Base-by-base conservation (phyloP, 2,329 filamentous ascomycete genomes). In the Gaeumannomyces sp. region DNA sequence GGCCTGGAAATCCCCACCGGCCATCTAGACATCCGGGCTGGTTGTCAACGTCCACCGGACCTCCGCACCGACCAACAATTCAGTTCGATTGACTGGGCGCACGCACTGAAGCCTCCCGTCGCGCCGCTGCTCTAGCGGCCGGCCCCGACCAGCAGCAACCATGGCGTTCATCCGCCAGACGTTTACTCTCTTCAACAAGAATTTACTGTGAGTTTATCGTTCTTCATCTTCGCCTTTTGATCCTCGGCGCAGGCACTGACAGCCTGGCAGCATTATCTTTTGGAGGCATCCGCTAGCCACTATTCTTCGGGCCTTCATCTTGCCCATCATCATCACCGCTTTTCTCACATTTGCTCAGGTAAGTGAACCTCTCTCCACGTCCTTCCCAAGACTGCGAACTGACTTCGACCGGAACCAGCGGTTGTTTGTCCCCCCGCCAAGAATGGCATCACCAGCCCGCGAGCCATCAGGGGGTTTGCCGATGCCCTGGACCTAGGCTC, bases 351-450 rank as follows among this genome's bases (percentile, higher is more conserved):
- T 90, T 74, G 89, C 92, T 45, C 38, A 45, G 7, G 38, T 45
- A 45, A 45, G 38, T 45, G 6, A 45, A 19, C 16, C 4, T 45
- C 38, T 45, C 14, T 14, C 16, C 14, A 19, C 16, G 38, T 6
- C 16, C 16, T 45, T 45, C 14, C 5, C 38, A 16, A 19, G 6
- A 19, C 16, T 7, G 38, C 38, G 1, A 45, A 16, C 38, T 45
- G 16, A 45, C 38, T 16, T 19, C 16, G 38, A 45, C 5, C 38
- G 38, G 19, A 45, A 19, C 16, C 22, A 91, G 70, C 93, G 93
- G 73, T 85, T 97, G 68, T 94, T 96, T 71, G 85, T 93, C 4
- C 89, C 92, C 89, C 91, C 1, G 89, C 90, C 0, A 78, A 83
- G 3, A 96, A 84, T 71, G 93, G 93, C 59, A 87, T 97, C 68